A percentile compares a stretch with the other conserved stretches of the same genome.
phyloP scores from a whole-genome alignment of 345 rosid genomes.

The Salix exigua region DNA sequence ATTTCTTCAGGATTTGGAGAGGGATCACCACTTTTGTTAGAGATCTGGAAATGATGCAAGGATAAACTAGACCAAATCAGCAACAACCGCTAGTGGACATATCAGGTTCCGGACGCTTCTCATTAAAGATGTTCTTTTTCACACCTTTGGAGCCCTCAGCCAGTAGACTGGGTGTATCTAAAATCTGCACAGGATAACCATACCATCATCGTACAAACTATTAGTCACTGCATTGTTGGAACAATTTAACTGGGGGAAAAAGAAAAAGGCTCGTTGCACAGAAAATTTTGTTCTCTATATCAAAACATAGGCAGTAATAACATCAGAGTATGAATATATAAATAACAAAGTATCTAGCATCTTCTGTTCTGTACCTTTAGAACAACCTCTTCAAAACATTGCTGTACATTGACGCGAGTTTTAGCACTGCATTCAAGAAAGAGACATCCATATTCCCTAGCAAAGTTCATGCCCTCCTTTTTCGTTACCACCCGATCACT shows the following conservation, averaged over 20 bases:
- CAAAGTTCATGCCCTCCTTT: constrained; percentile 84
- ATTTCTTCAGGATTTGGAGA: not conserved
- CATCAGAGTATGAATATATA: not conserved
- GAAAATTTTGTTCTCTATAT: not conserved
- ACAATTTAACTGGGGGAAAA: not conserved
- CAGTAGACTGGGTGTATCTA: constrained; percentile 78
- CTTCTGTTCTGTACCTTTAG: constrained; percentile 51
- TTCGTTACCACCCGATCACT: constrained; percentile 88
- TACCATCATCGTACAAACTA: not conserved
- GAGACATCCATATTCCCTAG: constrained; percentile 85
- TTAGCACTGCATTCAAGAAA: constrained; percentile 95
- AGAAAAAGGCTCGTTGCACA: not conserved
- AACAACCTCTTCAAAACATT: constrained; percentile 97
- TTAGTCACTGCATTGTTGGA: not conserved
- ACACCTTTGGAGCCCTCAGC: constrained; percentile 70
- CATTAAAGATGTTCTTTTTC: constrained; percentile 80
- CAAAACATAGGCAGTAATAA: not conserved
- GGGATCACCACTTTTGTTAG: constrained; percentile 1
- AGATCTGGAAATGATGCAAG: not conserved
- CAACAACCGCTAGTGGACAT: constrained; percentile 57
- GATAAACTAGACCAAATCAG: constrained; percentile 18
- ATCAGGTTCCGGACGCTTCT: constrained; percentile 53
- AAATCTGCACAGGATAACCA: constrained; percentile 45
- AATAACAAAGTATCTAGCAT: not conserved
- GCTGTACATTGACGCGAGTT: constrained; percentile 83